phyloP scores from a whole-genome alignment of 768 basidiomycete species.

The Punctularia strigosozonata region DNA sequence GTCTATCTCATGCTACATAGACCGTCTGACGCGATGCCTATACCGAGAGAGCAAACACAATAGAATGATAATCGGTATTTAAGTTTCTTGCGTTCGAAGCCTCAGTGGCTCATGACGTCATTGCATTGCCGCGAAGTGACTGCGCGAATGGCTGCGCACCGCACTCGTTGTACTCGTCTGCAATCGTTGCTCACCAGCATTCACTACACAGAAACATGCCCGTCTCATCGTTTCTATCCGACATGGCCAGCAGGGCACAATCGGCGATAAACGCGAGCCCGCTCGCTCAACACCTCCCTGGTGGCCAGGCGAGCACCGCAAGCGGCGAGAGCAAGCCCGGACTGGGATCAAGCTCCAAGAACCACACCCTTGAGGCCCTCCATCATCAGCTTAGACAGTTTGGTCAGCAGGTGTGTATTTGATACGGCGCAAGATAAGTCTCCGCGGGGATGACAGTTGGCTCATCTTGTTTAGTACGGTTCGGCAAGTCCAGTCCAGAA shows the following conservation, averaged over 20 bases:
- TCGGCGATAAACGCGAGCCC: constrained; percentile 53
- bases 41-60: no score
- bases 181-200: not conserved
- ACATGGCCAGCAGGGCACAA: constrained; percentile 70
- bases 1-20: no score
- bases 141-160: not conserved
- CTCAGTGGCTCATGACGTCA: not conserved
- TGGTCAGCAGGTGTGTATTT: constrained; percentile 52
- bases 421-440: not conserved
- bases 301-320: constrained; percentile 27
- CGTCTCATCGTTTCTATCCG: constrained; percentile 49
- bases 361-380: constrained; percentile 45
- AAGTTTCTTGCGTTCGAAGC: no score
- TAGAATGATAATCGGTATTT: no score
- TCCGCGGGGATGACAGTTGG: constrained; percentile 3
- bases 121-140: no score
- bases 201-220: constrained; percentile 29
- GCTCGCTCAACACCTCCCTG: constrained; percentile 44
- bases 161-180: not conserved
- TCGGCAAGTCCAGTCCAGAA: constrained; percentile 59
- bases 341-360: constrained; percentile 24
- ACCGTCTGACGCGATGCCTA: no score
- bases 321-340: constrained; percentile 5
- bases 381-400: constrained; percentile 64
- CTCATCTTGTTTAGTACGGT: constrained; percentile 19